phyloP scores from a whole-genome alignment of 805 yeast species.

The Metschnikowia dekortorum region DNA sequence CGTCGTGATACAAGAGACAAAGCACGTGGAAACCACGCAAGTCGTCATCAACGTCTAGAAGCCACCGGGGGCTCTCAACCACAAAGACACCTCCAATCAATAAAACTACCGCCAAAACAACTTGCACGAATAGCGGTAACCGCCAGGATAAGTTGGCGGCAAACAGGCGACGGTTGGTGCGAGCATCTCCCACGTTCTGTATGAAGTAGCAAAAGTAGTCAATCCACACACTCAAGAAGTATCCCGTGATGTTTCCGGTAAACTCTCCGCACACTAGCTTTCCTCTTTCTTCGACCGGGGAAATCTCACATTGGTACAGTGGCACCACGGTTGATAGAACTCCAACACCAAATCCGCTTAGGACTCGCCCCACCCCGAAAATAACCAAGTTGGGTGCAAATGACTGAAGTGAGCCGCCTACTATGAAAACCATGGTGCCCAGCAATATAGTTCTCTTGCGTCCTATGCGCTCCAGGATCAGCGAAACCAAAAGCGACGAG shows the following conservation, averaged over 20 bases:
- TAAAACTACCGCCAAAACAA: slow-evolving; percentile 63
- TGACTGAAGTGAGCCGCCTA: slow-evolving; percentile 17
- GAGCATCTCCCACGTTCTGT: slow-evolving; percentile 45
- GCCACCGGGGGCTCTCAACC: slow-evolving; percentile 89
- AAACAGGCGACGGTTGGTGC: slow-evolving; percentile 31
- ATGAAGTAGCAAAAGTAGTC: slow-evolving; percentile 72
- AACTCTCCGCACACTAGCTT: slow-evolving; percentile 82
- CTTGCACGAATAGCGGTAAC: slow-evolving; percentile 71
- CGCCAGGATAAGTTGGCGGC: slow-evolving; percentile 61
- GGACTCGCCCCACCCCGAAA: slow-evolving; percentile 70
- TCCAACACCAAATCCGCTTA: slow-evolving; percentile 87
- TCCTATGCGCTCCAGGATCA: slow-evolving; percentile 15
- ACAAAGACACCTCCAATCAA: slow-evolving; percentile 72
- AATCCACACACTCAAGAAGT: slow-evolving; percentile 80
- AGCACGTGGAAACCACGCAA: slow-evolving; percentile 44
- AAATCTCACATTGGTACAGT: slow-evolving; percentile 81
- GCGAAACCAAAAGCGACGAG: slow-evolving; percentile 16
- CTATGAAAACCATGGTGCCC: slow-evolving; percentile 16
- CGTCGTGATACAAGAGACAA: slow-evolving; percentile 29
- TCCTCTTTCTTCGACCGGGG: slow-evolving; percentile 85
- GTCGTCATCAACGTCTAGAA: slow-evolving; percentile 74
- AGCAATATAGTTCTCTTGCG: slow-evolving; percentile 18
- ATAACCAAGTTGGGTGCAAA: slow-evolving; percentile 48
- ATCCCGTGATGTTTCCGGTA: slow-evolving; percentile 81
- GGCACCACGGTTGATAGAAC: slow-evolving; percentile 80